Conservation (phyloP, 352 stramenopile genomes). For the Phytophthora ramorum region DNA sequence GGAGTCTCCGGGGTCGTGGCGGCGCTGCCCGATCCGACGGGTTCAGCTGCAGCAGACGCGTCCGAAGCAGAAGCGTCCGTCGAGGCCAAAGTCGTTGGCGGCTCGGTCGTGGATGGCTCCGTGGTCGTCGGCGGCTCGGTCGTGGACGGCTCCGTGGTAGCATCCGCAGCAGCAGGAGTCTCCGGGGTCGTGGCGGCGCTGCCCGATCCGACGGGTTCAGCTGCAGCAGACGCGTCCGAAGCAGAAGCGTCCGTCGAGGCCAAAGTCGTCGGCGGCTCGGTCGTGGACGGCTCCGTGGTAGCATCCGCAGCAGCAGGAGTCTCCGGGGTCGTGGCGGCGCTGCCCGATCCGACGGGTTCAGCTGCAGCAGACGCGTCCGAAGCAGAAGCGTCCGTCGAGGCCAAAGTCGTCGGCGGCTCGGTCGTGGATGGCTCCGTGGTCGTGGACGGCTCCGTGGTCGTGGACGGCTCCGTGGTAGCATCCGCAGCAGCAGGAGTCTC, state of each 20-base stretch:
- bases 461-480: background rate
- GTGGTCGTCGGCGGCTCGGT: background rate
- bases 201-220: too few species aligned
- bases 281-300: background rate
- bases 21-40: too few species aligned
- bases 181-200: background rate
- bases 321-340: background rate
- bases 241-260: too few species aligned
- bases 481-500: background rate
- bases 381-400: background rate
- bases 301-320: background rate
- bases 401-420: background rate
- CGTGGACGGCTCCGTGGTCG: too few species aligned
- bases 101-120: background rate
- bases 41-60: too few species aligned
- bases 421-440: too few species aligned
- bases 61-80: too few species aligned
- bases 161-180: background rate
- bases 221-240: too few species aligned
- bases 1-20: background rate
- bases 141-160: conserved; percentile 1
- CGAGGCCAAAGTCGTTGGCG: too few species aligned
- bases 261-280: background rate
- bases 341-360: background rate
- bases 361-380: background rate